Percentiles rank a stretch among this genome's conserved stretches.
phyloP scores from a whole-genome alignment of 2,329 filamentous ascomycete species.

The Rosellinia necatrix region DNA sequence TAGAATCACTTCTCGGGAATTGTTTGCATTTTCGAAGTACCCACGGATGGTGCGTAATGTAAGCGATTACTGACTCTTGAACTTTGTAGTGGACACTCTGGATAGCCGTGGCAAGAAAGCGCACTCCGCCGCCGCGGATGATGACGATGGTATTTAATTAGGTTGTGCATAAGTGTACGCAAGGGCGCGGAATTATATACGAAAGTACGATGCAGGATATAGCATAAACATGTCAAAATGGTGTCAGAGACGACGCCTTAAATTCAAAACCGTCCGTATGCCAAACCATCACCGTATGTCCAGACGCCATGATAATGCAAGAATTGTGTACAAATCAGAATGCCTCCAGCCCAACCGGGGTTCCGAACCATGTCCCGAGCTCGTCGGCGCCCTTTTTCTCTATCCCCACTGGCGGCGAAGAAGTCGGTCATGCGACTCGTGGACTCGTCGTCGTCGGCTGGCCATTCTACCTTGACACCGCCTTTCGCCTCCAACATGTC shows the following conservation, averaged over 20 bases:
- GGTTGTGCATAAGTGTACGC: conserved; percentile 17
- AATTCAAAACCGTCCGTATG: conserved; percentile 19
- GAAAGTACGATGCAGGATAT: conserved; percentile 34
- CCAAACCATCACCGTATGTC: conserved; percentile 16
- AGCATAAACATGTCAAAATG: conserved; percentile 32
- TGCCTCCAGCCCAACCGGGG: conserved; percentile 68
- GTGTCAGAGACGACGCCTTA: conserved; percentile 25
- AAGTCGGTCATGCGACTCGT: conserved; percentile 77
- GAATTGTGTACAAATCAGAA: conserved; percentile 56
- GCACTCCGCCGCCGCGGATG: conserved; percentile 48
- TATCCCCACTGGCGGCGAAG: conserved; percentile 54
- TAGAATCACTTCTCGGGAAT: too few species aligned
- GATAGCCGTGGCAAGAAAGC: conserved; percentile 63
- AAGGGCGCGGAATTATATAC: conserved; percentile 22
- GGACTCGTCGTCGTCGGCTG: conserved; percentile 71
- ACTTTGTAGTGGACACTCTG: conserved; percentile 55
- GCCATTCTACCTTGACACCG: conserved; percentile 82
- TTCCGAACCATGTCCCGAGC: conserved; percentile 82
- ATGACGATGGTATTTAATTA: conserved; percentile 63
- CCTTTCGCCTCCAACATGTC: conserved; percentile 84
- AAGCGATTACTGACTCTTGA: neutral
- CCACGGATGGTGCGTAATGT: neutral
- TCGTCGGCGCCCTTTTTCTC: conserved; percentile 63
- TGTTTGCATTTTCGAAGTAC: neutral
- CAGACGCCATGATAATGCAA: conserved; percentile 35